Evolutionary conservation across 768 basidiomycete species (phyloP).

Genomic region (Auricularia sp.): DNA sequence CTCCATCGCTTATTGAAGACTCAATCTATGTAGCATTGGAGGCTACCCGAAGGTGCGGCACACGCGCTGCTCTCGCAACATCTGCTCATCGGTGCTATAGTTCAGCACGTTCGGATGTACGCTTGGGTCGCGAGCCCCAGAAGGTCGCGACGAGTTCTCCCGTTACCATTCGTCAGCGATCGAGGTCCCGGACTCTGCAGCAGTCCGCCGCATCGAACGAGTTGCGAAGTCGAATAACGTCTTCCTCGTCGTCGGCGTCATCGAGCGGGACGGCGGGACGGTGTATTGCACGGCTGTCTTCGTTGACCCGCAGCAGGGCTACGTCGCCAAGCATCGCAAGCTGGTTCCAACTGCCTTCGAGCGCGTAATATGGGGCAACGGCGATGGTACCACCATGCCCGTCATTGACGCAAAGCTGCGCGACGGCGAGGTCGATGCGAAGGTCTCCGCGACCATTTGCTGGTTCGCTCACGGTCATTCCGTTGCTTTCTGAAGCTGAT

Average conservation of each 20-base stretch:
- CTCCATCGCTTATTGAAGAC: neutral
- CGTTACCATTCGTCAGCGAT: constrained; percentile 46
- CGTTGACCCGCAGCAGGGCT: constrained; percentile 40
- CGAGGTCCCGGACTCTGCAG: constrained; percentile 39
- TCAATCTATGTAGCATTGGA: constrained; percentile 7
- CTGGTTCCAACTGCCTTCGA: constrained; percentile 52
- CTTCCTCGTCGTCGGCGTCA: constrained; percentile 49
- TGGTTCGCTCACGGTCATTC: constrained; percentile 25
- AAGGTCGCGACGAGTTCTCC: constrained; percentile 50
- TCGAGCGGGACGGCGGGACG: constrained; percentile 50
- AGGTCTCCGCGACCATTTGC: constrained; percentile 47
- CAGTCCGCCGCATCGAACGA: constrained; percentile 35
- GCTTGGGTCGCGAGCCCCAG: constrained; percentile 38
- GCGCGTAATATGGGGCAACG: constrained; percentile 52
- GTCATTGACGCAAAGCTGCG: constrained; percentile 24
- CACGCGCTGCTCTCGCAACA: neutral
- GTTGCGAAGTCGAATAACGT: constrained; percentile 39
- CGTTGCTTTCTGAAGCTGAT: neutral
- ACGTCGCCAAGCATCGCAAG: constrained; percentile 55
- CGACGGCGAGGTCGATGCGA: constrained; percentile 26
- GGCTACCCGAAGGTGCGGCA: constrained; percentile 12
- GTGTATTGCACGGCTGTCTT: constrained; percentile 53
- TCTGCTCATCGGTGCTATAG: neutral
- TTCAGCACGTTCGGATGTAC: constrained; percentile 32
- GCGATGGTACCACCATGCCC: constrained; percentile 43